Evolutionary conservation across 2,329 filamentous ascomycete genomes (phyloP), one percentile per base, ranked within the genome.

Genomic region (Cordyceps farinosa): DNA sequence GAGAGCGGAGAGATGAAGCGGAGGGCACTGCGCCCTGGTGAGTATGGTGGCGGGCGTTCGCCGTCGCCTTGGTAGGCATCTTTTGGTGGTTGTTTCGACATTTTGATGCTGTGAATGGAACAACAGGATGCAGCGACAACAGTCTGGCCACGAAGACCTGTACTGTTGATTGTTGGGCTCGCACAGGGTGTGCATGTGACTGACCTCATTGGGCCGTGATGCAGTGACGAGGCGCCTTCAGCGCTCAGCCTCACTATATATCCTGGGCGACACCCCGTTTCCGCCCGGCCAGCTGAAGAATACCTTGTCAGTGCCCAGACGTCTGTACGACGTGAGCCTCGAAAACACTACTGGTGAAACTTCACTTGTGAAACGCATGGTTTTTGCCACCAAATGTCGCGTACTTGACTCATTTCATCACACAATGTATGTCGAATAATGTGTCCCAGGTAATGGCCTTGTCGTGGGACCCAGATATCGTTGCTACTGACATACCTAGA

Each of bases 21-120:
- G 40, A 3, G 57, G 52, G 30, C 2, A 13, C n/a, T 45, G 22
- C 38, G 36, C 15, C 40, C 59, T 17, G 58, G 36, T 15, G 60
- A 47, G 51, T 62, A 62, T 1, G 60, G 60, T 32, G 60, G 60
- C 44, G 60, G 60, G 8, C 56, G 42, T 17, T 62, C 60, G 34
- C 42, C 60, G 27, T 62, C 52, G 22, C 27, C 48, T 8, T n/a
- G 15, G 34, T 47, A n/a, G n/a, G n/a, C 30, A 6, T 38, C 30
- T 5, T 47, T 32, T 4, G 40, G 17, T 11, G 29, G 30, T 40
- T 45, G 40, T 34, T 61, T 61, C 9, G 59, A 55, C 59, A 61
- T 61, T 52, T 34, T n/a, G n/a, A 38, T 15, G 7, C 5, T 22
- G 1, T 22, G 30, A 22, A 4, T 11, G 22, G 1, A n/a, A 10